Evolutionary conservation across 352 stramenopile genomes (phyloP).

Genomic region (Phytophthora crassamura): DNA sequence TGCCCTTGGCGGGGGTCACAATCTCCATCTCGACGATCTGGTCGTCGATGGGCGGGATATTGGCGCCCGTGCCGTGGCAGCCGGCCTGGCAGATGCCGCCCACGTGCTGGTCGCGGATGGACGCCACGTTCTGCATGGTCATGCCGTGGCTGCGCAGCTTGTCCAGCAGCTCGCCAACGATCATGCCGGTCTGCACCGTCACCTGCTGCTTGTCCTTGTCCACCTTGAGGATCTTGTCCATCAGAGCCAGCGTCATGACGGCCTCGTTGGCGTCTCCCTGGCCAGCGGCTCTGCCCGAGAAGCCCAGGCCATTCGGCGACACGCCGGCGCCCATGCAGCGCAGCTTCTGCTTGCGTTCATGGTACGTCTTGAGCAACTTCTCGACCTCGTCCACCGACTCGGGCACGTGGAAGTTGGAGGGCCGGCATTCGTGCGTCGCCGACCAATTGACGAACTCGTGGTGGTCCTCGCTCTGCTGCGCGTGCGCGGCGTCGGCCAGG

Average conservation of each 20-base stretch:
- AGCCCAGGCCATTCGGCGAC: slow-evolving; percentile 96
- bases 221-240: slow-evolving; percentile 93
- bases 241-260: slow-evolving; percentile 93
- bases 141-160: slow-evolving; percentile 86
- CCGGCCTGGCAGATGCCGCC: slow-evolving; percentile 96
- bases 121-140: slow-evolving; percentile 98
- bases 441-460: slow-evolving; percentile 88
- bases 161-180: slow-evolving; percentile 80
- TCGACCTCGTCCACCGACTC: slow-evolving; percentile 79
- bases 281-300: slow-evolving; percentile 57
- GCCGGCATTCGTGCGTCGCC: slow-evolving; percentile 76
- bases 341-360: slow-evolving; percentile 78
- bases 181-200: slow-evolving; percentile 88
- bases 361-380: slow-evolving; percentile 62
- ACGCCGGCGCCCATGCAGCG: slow-evolving; percentile 96
- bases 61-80: slow-evolving; percentile 96
- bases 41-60: slow-evolving; percentile 97
- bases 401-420: slow-evolving; percentile 69
- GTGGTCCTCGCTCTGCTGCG: slow-evolving; percentile 43
- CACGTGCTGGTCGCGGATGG: slow-evolving; percentile 98
- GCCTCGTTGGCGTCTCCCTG: slow-evolving; percentile 52
- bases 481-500: slow-evolving; percentile 16
- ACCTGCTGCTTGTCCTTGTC: slow-evolving; percentile 92
- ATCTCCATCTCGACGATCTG: slow-evolving; percentile 97
- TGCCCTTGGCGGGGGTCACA: slow-evolving; percentile 93